Evolutionary conservation across 208 protist genomes (phyloP), one percentile per base, ranked within the genome.

Genomic region (Crithidia fasciculata): DNA sequence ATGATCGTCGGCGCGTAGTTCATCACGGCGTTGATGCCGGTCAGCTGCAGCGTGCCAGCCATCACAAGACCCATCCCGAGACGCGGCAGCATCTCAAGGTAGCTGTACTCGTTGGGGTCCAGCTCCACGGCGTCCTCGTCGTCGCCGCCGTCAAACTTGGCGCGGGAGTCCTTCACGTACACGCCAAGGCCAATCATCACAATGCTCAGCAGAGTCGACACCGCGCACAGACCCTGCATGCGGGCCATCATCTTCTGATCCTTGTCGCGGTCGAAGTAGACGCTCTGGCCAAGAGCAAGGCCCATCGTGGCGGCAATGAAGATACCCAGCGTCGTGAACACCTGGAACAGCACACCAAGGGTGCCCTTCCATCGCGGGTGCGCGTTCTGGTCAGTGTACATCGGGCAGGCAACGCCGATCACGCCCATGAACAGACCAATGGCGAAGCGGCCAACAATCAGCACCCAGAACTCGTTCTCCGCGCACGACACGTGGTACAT

Each of bases 1-100:
- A 88, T 93, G 69, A 96, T 94, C 41, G 76, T 87, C 41, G 89
- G 89, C 39, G 92, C 88, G 80, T 95, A 96, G 81, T 93, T 94
- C 88, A 93, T 94, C 41, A 95, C 80, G 53, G 89, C 89, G 72
- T 95, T 95, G 72, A 95, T 93, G 49, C 92, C 92, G 43, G 92
- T 96, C 77, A 96, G 73, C 76, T 94, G 91, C 60, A 86, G 74
- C 61, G 91, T 89, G 28, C 85, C 79, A 40, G 84, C 80, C 67
- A 91, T 79, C 47, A 88, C 75, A 28, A 53, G 18, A 43, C 75
- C 85, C 63, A 96, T 84, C n/a, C 76, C 2, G 40, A 94, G 72
- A 13, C 65, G 83, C n/a, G 66, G 67, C 12, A 72, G n/a, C 87
- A 93, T 91, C 53, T 89, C 64, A 12, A 41, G 3, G 47, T 50